A percentile compares a stretch with the other conserved stretches of the same genome.
Conservation (phyloP, 2,329 filamentous ascomycete species). For the Penicillium sp. region DNA sequence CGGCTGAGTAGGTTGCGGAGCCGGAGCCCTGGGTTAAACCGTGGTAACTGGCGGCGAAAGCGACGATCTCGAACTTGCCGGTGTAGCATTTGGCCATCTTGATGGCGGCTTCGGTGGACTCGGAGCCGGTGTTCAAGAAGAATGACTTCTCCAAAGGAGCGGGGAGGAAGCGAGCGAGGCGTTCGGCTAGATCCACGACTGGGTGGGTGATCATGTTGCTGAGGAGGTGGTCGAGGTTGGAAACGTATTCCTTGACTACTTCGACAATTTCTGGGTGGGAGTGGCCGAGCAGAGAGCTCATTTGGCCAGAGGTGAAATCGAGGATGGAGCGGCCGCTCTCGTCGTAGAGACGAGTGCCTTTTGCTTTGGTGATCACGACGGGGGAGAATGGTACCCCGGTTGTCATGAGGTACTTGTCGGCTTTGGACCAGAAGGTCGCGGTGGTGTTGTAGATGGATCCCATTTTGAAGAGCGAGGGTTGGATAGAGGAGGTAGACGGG, state of each 20-base stretch:
- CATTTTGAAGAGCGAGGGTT: constrained; percentile 7
- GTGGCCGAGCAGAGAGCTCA: constrained; percentile 64
- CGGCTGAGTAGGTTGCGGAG: constrained; percentile 48
- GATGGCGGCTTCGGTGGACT: constrained; percentile 66
- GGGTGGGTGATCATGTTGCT: constrained; percentile 63
- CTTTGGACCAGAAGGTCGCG: constrained; percentile 38
- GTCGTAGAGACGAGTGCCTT: constrained; percentile 54
- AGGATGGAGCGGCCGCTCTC: constrained; percentile 46
- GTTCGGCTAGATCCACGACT: constrained; percentile 59
- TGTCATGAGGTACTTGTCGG: constrained; percentile 48
- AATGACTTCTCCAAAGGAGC: constrained; percentile 58
- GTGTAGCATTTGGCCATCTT: constrained; percentile 68
- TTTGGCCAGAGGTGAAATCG: constrained; percentile 66
- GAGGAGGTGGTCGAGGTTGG: constrained; percentile 62
- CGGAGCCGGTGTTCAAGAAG: constrained; percentile 62
- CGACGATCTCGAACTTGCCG: constrained; percentile 68
- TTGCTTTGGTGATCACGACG: constrained; percentile 50
- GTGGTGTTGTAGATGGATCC: constrained; percentile 12
- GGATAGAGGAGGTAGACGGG: neutral
- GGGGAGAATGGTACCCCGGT: constrained; percentile 48
- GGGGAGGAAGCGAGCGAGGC: constrained; percentile 53
- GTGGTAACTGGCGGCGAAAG: constrained; percentile 63
- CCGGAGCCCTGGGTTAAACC: constrained; percentile 61
- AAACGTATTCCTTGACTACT: constrained; percentile 55
- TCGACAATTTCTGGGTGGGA: constrained; percentile 62